phyloP scores from a whole-genome alignment of 2,329 filamentous ascomycete species.

The Fusarium zealandicum region DNA sequence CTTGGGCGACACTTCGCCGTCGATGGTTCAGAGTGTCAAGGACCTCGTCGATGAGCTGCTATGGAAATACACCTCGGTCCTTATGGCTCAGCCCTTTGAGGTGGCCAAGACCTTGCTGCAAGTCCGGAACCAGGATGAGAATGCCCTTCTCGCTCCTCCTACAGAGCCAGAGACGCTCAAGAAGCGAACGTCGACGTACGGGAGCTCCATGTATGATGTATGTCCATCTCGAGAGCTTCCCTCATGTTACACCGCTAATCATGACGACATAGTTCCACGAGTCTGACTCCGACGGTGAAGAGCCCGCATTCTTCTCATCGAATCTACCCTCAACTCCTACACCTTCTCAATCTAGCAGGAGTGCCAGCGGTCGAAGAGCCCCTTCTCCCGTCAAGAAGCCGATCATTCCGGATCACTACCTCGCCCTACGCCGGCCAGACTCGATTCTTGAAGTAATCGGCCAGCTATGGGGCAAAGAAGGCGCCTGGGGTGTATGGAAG shows the following conservation, averaged over 20 bases:
- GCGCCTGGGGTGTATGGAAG: constrained; percentile 94
- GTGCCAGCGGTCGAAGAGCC: constrained; percentile 44
- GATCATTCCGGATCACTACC: constrained; percentile 59
- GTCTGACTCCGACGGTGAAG: constrained; percentile 75
- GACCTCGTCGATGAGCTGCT: constrained; percentile 83
- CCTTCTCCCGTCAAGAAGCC: constrained; percentile 48
- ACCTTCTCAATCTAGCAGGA: constrained; percentile 46
- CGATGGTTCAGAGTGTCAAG: constrained; percentile 75
- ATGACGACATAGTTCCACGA: constrained; percentile 53
- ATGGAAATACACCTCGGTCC: constrained; percentile 89
- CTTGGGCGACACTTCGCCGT: constrained; percentile 77
- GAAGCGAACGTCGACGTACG: constrained; percentile 45
- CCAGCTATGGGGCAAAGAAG: constrained; percentile 88
- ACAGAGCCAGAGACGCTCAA: constrained; percentile 34
- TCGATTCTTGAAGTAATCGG: constrained; percentile 86
- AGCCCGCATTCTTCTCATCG: constrained; percentile 85
- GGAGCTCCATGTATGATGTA: constrained; percentile 49
- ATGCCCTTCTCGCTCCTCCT: constrained; percentile 44
- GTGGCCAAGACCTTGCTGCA: constrained; percentile 95
- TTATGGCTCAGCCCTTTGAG: constrained; percentile 95
- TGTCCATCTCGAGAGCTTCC: constrained; percentile 18
- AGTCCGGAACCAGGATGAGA: constrained; percentile 66
- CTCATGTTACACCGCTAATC: constrained; percentile 32
- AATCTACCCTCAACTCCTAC: constrained; percentile 63
- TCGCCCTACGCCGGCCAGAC: constrained; percentile 76